Conservation (phyloP, 139 green algal genomes). For the Limnomonas spitsbergensis region DNA sequence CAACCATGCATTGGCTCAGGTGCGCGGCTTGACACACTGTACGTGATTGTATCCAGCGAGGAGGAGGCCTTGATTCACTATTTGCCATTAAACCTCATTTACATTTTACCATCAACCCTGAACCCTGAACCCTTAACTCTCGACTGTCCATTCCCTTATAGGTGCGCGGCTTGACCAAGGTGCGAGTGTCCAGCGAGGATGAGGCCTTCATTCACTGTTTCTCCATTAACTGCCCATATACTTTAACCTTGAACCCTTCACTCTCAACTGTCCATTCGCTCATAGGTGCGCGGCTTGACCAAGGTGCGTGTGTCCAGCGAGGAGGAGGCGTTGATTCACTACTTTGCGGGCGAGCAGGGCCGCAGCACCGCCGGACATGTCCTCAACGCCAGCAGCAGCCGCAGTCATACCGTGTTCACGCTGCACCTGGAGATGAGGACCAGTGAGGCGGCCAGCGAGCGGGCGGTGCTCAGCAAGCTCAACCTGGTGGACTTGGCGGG, state of each 20-base stretch:
- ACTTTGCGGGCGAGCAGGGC: slow-evolving; percentile 67
- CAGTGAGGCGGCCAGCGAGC: slow-evolving; percentile 58
- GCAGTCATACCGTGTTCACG: slow-evolving; percentile 75
- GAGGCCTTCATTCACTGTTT: slow-evolving; percentile 72
- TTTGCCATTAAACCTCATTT: too few relatives aligned
- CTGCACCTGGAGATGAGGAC: slow-evolving; percentile 61
- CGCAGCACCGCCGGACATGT: slow-evolving; percentile 59
- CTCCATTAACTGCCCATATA: too few relatives aligned
- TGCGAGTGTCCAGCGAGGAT: slow-evolving; percentile 59
- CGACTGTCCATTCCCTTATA: background rate
- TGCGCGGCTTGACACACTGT: too few relatives aligned
- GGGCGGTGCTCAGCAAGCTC: slow-evolving; percentile 56
- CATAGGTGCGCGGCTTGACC: slow-evolving; percentile 54
- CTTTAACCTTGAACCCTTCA: too few relatives aligned
- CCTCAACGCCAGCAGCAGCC: slow-evolving; percentile 57
- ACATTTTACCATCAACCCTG: too few relatives aligned
- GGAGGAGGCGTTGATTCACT: slow-evolving; percentile 66
- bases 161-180: slow-evolving; percentile 59
- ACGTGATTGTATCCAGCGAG: too few relatives aligned
- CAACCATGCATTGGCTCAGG: background rate
- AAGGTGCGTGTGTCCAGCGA: slow-evolving; percentile 53
- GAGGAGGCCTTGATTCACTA: too few relatives aligned
- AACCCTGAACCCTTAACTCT: too few relatives aligned
- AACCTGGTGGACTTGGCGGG: slow-evolving; percentile 78
- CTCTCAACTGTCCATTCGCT: too few relatives aligned